These are phyloP conservation scores for Aspergillus sojae DNA, from an alignment of 2,329 filamentous ascomycete genomes.

Conservation along the genomic window DNA sequence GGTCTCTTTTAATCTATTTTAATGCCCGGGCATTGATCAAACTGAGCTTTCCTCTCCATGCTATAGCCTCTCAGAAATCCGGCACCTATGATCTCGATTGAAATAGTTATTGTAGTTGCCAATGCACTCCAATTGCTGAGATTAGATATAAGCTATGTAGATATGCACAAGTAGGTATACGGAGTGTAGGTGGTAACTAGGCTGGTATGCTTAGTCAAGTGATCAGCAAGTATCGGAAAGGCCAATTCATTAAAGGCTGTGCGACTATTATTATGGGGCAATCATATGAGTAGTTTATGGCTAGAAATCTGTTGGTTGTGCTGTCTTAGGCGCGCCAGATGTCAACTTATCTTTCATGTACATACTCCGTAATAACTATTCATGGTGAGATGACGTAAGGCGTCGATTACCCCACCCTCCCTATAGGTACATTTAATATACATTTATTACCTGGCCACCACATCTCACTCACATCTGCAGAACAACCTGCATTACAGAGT, in stretches of 20 bases:
- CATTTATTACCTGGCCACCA: not conserved
- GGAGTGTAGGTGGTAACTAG: not conserved
- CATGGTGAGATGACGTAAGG: not conserved
- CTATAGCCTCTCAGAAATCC: not conserved
- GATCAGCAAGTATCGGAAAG: too few species aligned
- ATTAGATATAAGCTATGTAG: not conserved
- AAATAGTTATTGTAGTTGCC: not conserved
- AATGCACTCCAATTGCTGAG: not conserved
- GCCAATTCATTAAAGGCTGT: too few species aligned
- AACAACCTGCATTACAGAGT: not conserved
- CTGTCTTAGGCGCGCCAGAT: not conserved
- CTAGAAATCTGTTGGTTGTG: not conserved
- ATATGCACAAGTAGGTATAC: not conserved
- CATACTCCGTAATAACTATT: not conserved
- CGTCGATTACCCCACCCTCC: not conserved
- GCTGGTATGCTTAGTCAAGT: not conserved
- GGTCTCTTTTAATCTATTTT: not conserved
- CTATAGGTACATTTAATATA: not conserved
- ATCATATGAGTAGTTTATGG: not conserved
- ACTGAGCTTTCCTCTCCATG: not conserved
- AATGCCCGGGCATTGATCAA: not conserved
- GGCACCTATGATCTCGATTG: not conserved
- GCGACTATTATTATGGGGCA: too few species aligned
- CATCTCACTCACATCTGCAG: not conserved
- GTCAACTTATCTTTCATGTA: too few species aligned